Conservation (phyloP, 2,329 filamentous ascomycete genomes). For the Paecilomyces fulvus region DNA sequence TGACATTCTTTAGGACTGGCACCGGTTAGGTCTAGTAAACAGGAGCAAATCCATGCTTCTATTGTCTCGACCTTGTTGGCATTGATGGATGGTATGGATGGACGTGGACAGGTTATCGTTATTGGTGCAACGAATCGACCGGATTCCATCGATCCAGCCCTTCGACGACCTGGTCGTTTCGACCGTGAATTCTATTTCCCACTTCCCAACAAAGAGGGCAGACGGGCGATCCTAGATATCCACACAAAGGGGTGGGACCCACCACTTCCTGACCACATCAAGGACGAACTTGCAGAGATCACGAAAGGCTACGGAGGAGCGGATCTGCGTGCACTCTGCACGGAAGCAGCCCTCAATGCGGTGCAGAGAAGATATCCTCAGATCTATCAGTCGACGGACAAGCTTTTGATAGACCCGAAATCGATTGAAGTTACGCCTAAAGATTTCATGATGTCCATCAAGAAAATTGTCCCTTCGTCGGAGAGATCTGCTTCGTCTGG, state of each 20-base stretch:
- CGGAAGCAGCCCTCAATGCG: conserved; percentile 89
- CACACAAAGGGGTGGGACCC: conserved; percentile 91
- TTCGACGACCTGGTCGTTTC: conserved; percentile 87
- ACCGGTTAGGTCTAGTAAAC: conserved; percentile 92
- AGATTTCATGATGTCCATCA: conserved; percentile 94
- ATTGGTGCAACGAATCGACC: conserved; percentile 98
- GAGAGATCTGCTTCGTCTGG: conserved; percentile 81
- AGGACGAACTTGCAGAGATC: conserved; percentile 68
- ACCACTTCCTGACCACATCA: conserved; percentile 65
- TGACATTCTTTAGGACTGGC: conserved; percentile 51
- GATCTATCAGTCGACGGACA: conserved; percentile 85
- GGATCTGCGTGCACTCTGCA: conserved; percentile 86
- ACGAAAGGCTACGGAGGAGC: conserved; percentile 97
- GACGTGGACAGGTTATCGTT: conserved; percentile 94
- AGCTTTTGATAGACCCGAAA: conserved; percentile 76
- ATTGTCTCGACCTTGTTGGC: conserved; percentile 93
- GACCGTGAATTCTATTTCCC: conserved; percentile 98
- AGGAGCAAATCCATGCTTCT: conserved; percentile 96
- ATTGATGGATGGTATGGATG: conserved; percentile 96
- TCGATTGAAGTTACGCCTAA: conserved; percentile 82
- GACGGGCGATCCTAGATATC: conserved; percentile 84
- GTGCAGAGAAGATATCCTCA: conserved; percentile 94
- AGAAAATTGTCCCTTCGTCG: conserved; percentile 92
- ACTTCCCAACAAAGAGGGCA: conserved; percentile 69
- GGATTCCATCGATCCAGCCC: conserved; percentile 92